These are phyloP conservation scores for Aspergillus avenaceus DNA, from an alignment of 495 filamentous ascomycete genomes.

Conservation along the genomic window DNA sequence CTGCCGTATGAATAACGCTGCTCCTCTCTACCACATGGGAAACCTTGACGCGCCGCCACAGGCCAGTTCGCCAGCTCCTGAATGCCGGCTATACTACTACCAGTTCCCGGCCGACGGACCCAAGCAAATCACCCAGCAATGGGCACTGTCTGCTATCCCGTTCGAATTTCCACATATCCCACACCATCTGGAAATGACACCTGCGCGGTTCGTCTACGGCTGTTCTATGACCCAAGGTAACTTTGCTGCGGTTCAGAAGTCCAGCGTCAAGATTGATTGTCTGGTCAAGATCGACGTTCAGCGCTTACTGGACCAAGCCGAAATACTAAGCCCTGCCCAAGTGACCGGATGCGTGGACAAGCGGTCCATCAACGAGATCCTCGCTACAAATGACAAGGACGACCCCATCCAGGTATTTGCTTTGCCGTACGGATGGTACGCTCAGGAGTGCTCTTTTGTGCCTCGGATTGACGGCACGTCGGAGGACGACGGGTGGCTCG, in stretches of 20 bases:
- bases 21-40: slow-evolving; percentile 55
- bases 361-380: slow-evolving; percentile 41
- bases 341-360: slow-evolving; percentile 54
- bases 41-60: slow-evolving; percentile 44
- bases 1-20: slow-evolving; percentile 58
- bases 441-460: slow-evolving; percentile 63
- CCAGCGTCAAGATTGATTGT: slow-evolving; percentile 57
- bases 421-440: slow-evolving; percentile 53
- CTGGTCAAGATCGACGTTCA: slow-evolving; percentile 53
- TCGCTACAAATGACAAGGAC: slow-evolving; percentile 32
- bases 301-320: slow-evolving; percentile 43
- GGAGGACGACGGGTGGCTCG: slow-evolving; percentile 58
- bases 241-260: slow-evolving; percentile 50
- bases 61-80: slow-evolving; percentile 43
- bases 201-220: slow-evolving; percentile 53
- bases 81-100: slow-evolving; percentile 66
- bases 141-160: slow-evolving; percentile 55
- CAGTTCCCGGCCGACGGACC: slow-evolving; percentile 38
- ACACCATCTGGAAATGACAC: slow-evolving; percentile 47
- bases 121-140: slow-evolving; percentile 50
- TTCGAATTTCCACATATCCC: slow-evolving; percentile 60
- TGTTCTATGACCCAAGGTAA: slow-evolving; percentile 43
- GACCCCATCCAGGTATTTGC: slow-evolving; percentile 56
- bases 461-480: slow-evolving; percentile 30
- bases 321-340: slow-evolving; percentile 30